Evolutionary conservation across 495 filamentous ascomycete genomes (phyloP).

Genomic region (Jackrogersella minutella): DNA sequence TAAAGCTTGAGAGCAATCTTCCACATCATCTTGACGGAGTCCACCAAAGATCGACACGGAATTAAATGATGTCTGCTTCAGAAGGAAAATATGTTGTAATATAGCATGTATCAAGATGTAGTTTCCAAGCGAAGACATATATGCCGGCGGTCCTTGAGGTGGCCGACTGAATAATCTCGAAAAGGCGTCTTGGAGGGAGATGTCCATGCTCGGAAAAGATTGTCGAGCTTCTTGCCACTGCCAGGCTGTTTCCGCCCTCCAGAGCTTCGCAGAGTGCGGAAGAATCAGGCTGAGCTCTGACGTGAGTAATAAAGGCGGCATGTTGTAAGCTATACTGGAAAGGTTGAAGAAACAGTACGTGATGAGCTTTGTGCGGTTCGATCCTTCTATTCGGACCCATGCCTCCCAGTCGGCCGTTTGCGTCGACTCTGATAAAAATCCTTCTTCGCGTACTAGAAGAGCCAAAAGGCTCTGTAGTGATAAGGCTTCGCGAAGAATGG

Average conservation of each 20-base stretch:
- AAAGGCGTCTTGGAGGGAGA: slow-evolving; percentile 60
- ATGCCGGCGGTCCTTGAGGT: slow-evolving; percentile 57
- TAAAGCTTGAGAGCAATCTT: slow-evolving; percentile 65
- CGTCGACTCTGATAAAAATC: slow-evolving; percentile 53
- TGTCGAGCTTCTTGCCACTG: slow-evolving; percentile 60
- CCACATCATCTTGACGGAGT: slow-evolving; percentile 62
- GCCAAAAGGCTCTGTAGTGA: slow-evolving; percentile 62
- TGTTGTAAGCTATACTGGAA: slow-evolving; percentile 66
- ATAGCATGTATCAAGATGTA: slow-evolving; percentile 74
- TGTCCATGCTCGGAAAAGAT: slow-evolving; percentile 52
- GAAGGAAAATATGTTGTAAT: slow-evolving; percentile 72
- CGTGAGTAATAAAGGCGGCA: slow-evolving; percentile 64
- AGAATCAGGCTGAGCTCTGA: slow-evolving; percentile 69
- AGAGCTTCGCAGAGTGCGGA: slow-evolving; percentile 62
- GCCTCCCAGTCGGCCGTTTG: slow-evolving; percentile 62
- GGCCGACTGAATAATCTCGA: slow-evolving; percentile 56
- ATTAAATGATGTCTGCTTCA: slow-evolving; percentile 65
- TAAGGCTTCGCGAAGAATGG: slow-evolving; percentile 64
- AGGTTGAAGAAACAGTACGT: slow-evolving; percentile 68
- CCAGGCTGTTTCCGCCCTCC: slow-evolving; percentile 60
- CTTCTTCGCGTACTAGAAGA: slow-evolving; percentile 62
- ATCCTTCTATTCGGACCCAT: slow-evolving; percentile 64
- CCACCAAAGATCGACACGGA: slow-evolving; percentile 56
- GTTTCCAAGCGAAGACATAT: slow-evolving; percentile 68
- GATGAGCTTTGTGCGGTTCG: slow-evolving; percentile 64